A percentile compares a stretch with the other conserved stretches of the same genome.
phyloP scores from a whole-genome alignment of 257 asterid species.

The Fraxinus americana region DNA sequence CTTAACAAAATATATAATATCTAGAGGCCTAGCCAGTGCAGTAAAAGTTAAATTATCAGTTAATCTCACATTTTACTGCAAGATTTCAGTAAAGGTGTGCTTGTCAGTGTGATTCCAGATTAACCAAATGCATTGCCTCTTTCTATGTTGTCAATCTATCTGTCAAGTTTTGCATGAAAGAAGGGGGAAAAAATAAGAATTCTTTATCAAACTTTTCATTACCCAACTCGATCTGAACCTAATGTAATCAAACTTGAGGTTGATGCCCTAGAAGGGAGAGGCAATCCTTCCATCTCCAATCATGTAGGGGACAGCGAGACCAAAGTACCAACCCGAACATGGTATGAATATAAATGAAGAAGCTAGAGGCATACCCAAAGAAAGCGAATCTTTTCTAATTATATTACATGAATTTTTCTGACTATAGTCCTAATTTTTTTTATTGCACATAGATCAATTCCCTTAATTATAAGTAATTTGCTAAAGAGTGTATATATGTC shows the following conservation, averaged over 20 bases:
- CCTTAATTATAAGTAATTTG: too few relatives aligned
- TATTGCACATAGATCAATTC: not conserved
- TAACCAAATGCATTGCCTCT: not conserved
- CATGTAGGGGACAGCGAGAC: too few relatives aligned
- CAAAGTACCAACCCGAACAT: too few relatives aligned
- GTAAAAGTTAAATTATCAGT: too few relatives aligned
- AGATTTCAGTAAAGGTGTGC: not conserved
- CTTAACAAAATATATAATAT: not conserved
- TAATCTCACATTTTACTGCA: not conserved
- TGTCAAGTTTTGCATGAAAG: too few relatives aligned
- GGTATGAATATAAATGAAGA: not conserved
- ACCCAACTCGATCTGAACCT: too few relatives aligned
- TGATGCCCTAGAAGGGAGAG: too few relatives aligned
- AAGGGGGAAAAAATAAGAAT: not conserved
- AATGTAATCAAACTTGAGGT: not conserved
- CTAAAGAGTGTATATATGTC: not conserved
- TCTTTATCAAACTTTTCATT: too few relatives aligned
- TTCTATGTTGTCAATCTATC: too few relatives aligned
- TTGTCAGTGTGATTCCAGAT: not conserved
- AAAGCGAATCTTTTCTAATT: too few relatives aligned
- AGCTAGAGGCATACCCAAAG: not conserved
- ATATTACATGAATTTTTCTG: not conserved
- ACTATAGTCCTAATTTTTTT: not conserved
- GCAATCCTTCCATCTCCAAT: too few relatives aligned
- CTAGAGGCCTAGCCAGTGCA: too few relatives aligned